phyloP scores from a whole-genome alignment of 768 basidiomycete species.

The Lepiota subincarnata region DNA sequence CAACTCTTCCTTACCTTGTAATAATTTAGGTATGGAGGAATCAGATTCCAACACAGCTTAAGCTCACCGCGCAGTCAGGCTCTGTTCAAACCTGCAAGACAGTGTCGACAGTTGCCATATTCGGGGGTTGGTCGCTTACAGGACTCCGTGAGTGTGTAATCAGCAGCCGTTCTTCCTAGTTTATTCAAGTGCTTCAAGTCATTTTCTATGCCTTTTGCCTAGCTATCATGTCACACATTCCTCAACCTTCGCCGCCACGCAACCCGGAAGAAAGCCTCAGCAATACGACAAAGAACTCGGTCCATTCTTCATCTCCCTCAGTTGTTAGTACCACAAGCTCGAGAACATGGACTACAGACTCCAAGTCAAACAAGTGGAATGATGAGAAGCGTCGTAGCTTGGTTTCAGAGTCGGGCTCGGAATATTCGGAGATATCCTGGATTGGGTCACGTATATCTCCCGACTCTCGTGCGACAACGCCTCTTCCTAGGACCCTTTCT shows the following conservation, averaged over 20 bases:
- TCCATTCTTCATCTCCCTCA: neutral
- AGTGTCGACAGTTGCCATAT: conserved; percentile 24
- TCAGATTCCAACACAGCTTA: neutral
- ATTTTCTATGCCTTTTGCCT: conserved; percentile 26
- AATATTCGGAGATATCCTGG: conserved; percentile 20
- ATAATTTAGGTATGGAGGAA: conserved; percentile 25
- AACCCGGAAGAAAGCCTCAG: conserved; percentile 21
- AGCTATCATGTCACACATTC: conserved; percentile 26
- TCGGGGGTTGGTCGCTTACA: conserved; percentile 28
- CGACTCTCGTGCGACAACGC: neutral
- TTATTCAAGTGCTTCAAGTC: conserved; percentile 14
- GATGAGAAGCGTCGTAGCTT: conserved; percentile 17
- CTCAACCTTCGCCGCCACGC: conserved; percentile 18
- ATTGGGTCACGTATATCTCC: neutral
- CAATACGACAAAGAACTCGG: neutral
- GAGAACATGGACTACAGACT: neutral
- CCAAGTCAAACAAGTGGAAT: conserved; percentile 12
- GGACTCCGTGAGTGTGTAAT: conserved; percentile 28
- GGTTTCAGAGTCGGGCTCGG: conserved; percentile 18
- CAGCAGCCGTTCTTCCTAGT: neutral
- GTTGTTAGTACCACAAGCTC: neutral
- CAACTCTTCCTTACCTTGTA: conserved; percentile 30
- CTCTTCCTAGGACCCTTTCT: conserved; percentile 2
- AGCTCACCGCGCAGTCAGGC: conserved; percentile 16
- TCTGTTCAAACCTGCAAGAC: conserved; percentile 26